phyloP scores from a whole-genome alignment of 2,329 filamentous ascomycete genomes.

The Epicoccum nigrum region DNA sequence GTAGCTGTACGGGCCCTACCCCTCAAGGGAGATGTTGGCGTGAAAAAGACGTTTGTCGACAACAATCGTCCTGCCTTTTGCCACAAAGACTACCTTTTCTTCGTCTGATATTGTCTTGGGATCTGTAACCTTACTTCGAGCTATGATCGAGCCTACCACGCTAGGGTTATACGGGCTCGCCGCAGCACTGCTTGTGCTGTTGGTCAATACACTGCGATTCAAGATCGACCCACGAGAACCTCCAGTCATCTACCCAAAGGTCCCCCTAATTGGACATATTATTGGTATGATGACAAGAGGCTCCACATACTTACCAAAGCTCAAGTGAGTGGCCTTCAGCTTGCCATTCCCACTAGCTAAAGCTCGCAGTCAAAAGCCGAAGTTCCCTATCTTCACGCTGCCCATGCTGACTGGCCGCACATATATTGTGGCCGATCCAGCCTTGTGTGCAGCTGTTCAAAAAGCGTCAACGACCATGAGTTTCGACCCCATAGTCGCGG shows the following conservation, averaged over 20 bases:
- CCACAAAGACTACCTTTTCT: too few relatives aligned
- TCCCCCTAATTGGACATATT: constrained; percentile 57
- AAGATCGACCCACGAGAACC: constrained; percentile 50
- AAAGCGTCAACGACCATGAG: constrained; percentile 50
- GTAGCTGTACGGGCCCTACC: not conserved
- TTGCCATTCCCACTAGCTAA: not conserved
- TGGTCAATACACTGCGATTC: constrained; percentile 16
- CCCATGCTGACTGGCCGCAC: constrained; percentile 53
- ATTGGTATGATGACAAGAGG: constrained; percentile 51
- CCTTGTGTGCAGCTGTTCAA: constrained; percentile 49
- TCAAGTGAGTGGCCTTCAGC: constrained; percentile 44
- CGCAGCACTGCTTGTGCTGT: constrained; percentile 10
- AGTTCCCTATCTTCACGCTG: constrained; percentile 51
- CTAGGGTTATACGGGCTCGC: constrained; percentile 13
- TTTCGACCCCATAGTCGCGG: constrained; percentile 52
- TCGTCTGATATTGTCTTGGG: not conserved
- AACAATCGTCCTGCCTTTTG: too few relatives aligned
- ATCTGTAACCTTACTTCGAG: not conserved
- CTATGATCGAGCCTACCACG: not conserved
- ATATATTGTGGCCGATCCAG: constrained; percentile 54
- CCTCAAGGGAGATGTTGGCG: not conserved
- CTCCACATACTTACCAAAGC: constrained; percentile 42
- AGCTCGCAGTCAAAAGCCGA: constrained; percentile 20
- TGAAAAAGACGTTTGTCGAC: not conserved
- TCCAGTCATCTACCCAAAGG: constrained; percentile 47